These are phyloP conservation scores for Musa schizocarpa DNA, from an alignment of 176 grass and related monocot species.

Conservation along the genomic window DNA sequence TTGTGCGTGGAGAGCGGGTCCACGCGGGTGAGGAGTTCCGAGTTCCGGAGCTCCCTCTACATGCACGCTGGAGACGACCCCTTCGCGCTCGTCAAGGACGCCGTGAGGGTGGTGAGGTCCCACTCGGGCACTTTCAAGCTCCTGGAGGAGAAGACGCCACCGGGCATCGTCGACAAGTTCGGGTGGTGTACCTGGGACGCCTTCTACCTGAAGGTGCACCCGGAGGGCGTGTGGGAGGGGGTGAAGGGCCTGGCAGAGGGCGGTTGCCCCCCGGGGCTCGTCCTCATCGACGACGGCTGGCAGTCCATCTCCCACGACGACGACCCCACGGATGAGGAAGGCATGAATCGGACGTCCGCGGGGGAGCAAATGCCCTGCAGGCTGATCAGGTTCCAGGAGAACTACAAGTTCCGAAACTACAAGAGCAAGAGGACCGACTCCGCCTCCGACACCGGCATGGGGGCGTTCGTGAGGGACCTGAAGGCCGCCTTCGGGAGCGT, in stretches of 20 bases:
- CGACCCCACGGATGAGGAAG: slow-evolving; percentile 41
- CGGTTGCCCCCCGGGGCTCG: slow-evolving; percentile 76
- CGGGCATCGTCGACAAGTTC: slow-evolving; percentile 80
- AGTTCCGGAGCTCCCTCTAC: slow-evolving; percentile 50
- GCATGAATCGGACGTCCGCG: slow-evolving; percentile 65
- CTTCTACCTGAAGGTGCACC: slow-evolving; percentile 84
- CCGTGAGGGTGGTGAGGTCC: slow-evolving; percentile 29
- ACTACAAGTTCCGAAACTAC: slow-evolving; percentile 82
- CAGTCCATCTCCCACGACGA: slow-evolving; percentile 95
- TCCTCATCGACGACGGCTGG: slow-evolving; percentile 95
- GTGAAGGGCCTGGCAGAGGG: slow-evolving; percentile 61
- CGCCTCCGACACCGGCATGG: slow-evolving; percentile 30
- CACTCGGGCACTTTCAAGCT: slow-evolving; percentile 75
- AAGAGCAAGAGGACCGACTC: slow-evolving; percentile 18
- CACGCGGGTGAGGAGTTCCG: slow-evolving; percentile 17
- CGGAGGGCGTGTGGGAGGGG: slow-evolving; percentile 67
- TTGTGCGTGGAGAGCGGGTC: slow-evolving; percentile 80
- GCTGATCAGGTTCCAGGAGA: slow-evolving; percentile 84
- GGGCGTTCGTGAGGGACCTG: slow-evolving; percentile 60
- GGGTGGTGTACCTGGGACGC: slow-evolving; percentile 98
- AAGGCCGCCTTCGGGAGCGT: slow-evolving; percentile 56
- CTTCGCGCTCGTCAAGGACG: slow-evolving; percentile 39
- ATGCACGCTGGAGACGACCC: slow-evolving; percentile 76
- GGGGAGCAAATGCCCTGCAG: slow-evolving; percentile 98
- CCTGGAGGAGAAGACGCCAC: slow-evolving; percentile 73